Evolutionary conservation across 768 basidiomycete genomes (phyloP), one percentile per base, ranked within the genome.

Genomic region (Gyrodon lividus): DNA sequence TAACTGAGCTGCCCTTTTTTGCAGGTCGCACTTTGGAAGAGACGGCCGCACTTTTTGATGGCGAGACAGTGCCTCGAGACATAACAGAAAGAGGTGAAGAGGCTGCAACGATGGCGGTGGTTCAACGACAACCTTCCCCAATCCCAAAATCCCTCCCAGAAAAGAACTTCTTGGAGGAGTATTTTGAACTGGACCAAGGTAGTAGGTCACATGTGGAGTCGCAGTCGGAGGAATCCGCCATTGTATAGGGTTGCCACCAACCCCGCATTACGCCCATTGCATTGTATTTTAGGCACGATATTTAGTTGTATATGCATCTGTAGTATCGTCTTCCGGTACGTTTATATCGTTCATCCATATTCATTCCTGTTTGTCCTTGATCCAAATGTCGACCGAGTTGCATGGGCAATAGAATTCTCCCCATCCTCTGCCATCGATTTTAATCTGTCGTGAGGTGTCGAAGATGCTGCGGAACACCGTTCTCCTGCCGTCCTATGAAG

Each of bases 41-140:
- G 64, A 89, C 87, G 0, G 80, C 86, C 0, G 80, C 78, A 5
- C 67, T 89, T 8, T 89, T 89, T 48, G 87, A 89, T 51, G 83
- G 86, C 14, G 78, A 82, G n/a, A 12, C 44, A 31, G 2, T 14
- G 9, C 70, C 70, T 23, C 65, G 70, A 10, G 74, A 77, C 45
- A 70, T 84, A 41, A 62, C 70, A 16, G 68, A 72, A 30, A 73
- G 74, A 64, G 79, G 74, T 37, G 77, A 77, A 17, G 77, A 79
- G 51, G 78, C 77, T 1, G 78, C 80, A 23, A 72, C 72, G 6
- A 59, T 67, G 51, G 59, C 63, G n/a, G 61, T 70, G 46, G 26
- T 44, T 24, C 41, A 30, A 13, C 51, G 13, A 43, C 17, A 43
- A 9, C 20, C 7, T 24, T 14, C 40, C 19, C 17, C 28, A 17